Conservation (phyloP, 2,329 filamentous ascomycete genomes). For the Aspergillus hiratsukae region DNA sequence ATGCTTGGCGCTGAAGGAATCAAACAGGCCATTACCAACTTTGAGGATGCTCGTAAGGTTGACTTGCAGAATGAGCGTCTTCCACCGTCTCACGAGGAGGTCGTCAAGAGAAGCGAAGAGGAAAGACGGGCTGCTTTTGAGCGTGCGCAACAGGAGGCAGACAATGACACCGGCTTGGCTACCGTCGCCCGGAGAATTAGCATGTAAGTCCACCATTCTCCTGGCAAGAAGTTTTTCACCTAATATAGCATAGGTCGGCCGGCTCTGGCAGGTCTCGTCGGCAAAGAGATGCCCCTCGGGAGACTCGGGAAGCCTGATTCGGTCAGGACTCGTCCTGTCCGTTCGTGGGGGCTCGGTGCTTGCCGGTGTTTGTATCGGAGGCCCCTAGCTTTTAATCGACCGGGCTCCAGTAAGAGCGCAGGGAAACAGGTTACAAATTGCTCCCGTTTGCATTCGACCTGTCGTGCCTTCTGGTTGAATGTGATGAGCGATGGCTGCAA, state of each 20-base stretch:
- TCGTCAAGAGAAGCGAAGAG: slow-evolving; percentile 74
- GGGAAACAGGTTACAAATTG: not conserved
- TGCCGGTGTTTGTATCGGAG: not conserved
- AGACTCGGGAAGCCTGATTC: slow-evolving; percentile 21
- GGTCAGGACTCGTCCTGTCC: not conserved
- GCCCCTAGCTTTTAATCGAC: not conserved
- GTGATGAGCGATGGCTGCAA: slow-evolving; percentile 14
- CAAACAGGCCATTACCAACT: slow-evolving; percentile 95
- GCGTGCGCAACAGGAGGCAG: slow-evolving; percentile 79
- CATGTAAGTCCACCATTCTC: slow-evolving; percentile 66
- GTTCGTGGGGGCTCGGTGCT: not conserved
- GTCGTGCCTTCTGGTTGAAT: not conserved
- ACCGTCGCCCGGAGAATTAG: slow-evolving; percentile 86
- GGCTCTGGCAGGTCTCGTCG: slow-evolving; percentile 35
- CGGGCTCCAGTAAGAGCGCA: not conserved
- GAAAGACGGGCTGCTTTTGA: slow-evolving; percentile 78
- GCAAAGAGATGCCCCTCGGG: slow-evolving; percentile 24
- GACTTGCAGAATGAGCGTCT: slow-evolving; percentile 94
- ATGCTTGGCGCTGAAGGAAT: slow-evolving; percentile 98
- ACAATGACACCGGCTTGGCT: slow-evolving; percentile 84
- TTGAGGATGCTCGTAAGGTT: slow-evolving; percentile 95
- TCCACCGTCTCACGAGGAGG: slow-evolving; percentile 88
- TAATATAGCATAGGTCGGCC: slow-evolving; percentile 33
- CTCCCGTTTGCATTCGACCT: not conserved
- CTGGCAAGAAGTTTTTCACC: not conserved